Conservation (phyloP, 2,329 filamentous ascomycete species). For the Ophiostoma piceae region DNA sequence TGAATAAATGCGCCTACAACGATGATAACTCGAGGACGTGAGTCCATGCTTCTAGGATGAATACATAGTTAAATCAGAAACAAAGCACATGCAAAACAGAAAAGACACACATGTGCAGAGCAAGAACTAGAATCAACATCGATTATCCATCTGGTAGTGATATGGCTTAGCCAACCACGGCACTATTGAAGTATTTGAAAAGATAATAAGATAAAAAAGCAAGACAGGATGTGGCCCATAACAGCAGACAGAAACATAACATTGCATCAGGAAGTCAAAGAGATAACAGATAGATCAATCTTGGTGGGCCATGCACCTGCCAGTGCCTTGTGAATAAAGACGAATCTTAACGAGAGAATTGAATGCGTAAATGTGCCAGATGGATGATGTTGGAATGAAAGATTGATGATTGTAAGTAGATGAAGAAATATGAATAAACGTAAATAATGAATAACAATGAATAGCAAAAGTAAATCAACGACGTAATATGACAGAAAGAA, state of each 20-base stretch:
- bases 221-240: not conserved
- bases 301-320: not conserved
- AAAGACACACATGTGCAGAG: not conserved
- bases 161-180: not conserved
- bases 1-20: not conserved
- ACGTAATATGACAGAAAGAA: slow-evolving; percentile 9
- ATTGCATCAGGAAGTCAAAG: not conserved
- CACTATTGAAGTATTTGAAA: not conserved
- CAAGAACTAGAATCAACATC: not conserved
- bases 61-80: not conserved
- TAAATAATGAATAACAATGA: not conserved
- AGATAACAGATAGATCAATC: not conserved
- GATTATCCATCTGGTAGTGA: not conserved
- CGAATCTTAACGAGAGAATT: slow-evolving; percentile 5
- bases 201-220: not conserved
- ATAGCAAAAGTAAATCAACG: not conserved
- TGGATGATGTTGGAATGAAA: no score
- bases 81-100: not conserved
- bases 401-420: not conserved
- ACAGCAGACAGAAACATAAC: not conserved
- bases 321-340: not conserved
- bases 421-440: not conserved
- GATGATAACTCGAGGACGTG: not conserved
- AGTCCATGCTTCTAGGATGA: not conserved
- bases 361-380: slow-evolving; percentile 5